These are phyloP conservation scores for Phytophthora fragariaefolia DNA, from an alignment of 352 stramenopile species.

Conservation along the genomic window DNA sequence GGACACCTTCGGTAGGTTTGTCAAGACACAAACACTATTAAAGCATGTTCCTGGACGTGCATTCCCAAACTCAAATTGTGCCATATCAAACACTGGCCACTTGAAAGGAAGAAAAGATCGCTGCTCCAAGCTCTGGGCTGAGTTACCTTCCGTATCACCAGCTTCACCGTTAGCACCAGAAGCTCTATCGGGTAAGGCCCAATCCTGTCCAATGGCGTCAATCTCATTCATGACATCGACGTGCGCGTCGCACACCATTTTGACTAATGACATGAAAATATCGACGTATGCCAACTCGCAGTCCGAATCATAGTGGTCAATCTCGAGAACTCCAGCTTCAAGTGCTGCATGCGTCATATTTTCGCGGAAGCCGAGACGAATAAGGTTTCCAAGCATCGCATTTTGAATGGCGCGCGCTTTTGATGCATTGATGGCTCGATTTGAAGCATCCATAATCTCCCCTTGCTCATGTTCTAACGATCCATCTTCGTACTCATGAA, in stretches of 20 bases:
- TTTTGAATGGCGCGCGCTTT: slow-evolving; percentile 69
- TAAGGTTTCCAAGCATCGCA: slow-evolving; percentile 59
- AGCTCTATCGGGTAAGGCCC: neutral
- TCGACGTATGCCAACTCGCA: slow-evolving; percentile 84
- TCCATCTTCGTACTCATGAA: neutral
- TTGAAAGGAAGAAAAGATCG: slow-evolving; percentile 63
- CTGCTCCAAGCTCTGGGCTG: slow-evolving; percentile 23
- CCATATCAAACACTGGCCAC: slow-evolving; percentile 91
- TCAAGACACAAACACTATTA: slow-evolving; percentile 84
- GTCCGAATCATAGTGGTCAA: slow-evolving; percentile 72
- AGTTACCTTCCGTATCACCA: neutral
- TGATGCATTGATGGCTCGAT: slow-evolving; percentile 62
- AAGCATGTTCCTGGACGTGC: slow-evolving; percentile 80
- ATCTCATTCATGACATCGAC: slow-evolving; percentile 44
- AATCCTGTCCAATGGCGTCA: slow-evolving; percentile 12
- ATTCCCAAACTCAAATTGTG: slow-evolving; percentile 88
- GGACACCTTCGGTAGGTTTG: slow-evolving; percentile 80
- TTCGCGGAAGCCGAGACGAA: slow-evolving; percentile 57
- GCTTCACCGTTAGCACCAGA: neutral
- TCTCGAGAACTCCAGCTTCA: slow-evolving; percentile 65
- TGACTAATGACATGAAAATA: slow-evolving; percentile 79
- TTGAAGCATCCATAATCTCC: slow-evolving; percentile 50
- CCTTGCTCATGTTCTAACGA: slow-evolving; percentile 30
- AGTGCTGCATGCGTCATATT: slow-evolving; percentile 51
- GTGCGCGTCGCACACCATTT: slow-evolving; percentile 81